Conservation (phyloP, 2,329 filamentous ascomycete genomes). For the Cytospora paraplurivora region DNA sequence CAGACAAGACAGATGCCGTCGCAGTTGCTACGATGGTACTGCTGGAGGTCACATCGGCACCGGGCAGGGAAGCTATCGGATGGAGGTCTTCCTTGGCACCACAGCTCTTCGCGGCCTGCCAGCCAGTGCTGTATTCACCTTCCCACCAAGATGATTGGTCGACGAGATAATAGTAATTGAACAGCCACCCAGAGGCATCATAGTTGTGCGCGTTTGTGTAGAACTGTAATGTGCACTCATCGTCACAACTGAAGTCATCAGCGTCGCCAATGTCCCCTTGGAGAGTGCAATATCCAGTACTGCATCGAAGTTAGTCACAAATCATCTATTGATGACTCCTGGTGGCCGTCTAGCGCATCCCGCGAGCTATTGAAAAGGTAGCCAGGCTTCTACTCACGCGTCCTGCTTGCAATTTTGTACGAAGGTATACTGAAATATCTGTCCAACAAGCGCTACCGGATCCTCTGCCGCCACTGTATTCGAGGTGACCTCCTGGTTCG, state of each 20-base stretch:
- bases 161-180: slow-evolving; percentile 33
- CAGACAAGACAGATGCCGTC: neutral
- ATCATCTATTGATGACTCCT: neutral
- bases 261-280: slow-evolving; percentile 30
- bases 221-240: slow-evolving; percentile 35
- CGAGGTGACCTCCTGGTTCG: slow-evolving; percentile 27
- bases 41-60: neutral
- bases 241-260: slow-evolving; percentile 33
- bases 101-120: slow-evolving; percentile 26
- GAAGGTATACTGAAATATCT: slow-evolving; percentile 35
- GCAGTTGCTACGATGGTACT: neutral
- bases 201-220: slow-evolving; percentile 35
- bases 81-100: neutral
- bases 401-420: slow-evolving; percentile 31
- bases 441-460: slow-evolving; percentile 27
- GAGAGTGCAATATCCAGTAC: slow-evolving; percentile 35
- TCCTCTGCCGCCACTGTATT: slow-evolving; percentile 23
- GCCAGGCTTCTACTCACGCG: slow-evolving; percentile 19
- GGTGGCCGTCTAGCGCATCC: neutral
- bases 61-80: neutral
- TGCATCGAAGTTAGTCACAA: slow-evolving; percentile 26
- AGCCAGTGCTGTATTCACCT: slow-evolving; percentile 33
- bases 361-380: neutral
- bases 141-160: slow-evolving; percentile 34
- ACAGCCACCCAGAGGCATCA: slow-evolving; percentile 35